These are phyloP conservation scores for Coprinopsis marcescibilis DNA, from an alignment of 768 basidiomycete species.

Conservation along the genomic window DNA sequence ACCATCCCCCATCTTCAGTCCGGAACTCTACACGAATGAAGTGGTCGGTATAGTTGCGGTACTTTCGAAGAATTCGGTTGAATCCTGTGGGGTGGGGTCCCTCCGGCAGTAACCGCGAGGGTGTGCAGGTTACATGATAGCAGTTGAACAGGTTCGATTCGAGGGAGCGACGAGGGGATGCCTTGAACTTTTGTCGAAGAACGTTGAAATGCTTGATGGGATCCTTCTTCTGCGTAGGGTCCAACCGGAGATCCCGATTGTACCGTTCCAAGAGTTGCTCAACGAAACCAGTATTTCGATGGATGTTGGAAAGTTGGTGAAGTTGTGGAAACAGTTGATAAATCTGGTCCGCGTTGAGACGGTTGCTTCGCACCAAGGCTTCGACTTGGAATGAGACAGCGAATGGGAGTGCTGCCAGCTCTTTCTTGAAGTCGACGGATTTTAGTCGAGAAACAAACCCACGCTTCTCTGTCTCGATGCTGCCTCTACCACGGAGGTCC, in stretches of 20 bases:
- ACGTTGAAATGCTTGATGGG: slow-evolving; percentile 35
- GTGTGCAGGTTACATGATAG: slow-evolving; percentile 70
- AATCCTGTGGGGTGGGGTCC: slow-evolving; percentile 72
- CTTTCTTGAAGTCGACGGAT: slow-evolving; percentile 36
- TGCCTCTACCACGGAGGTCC: slow-evolving; percentile 20
- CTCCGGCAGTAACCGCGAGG: slow-evolving; percentile 66
- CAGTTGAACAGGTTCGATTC: slow-evolving; percentile 45
- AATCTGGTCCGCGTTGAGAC: slow-evolving; percentile 57
- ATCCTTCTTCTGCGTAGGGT: slow-evolving; percentile 32
- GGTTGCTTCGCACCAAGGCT: slow-evolving; percentile 54
- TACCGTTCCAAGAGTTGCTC: slow-evolving; percentile 52
- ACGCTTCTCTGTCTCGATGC: slow-evolving; percentile 44
- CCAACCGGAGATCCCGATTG: slow-evolving; percentile 36
- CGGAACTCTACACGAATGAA: slow-evolving; percentile 83
- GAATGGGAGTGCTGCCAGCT: slow-evolving; percentile 60
- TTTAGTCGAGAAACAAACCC: slow-evolving; percentile 40
- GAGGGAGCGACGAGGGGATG: slow-evolving; percentile 15
- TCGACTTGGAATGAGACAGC: slow-evolving; percentile 73
- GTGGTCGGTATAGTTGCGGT: slow-evolving; percentile 49
- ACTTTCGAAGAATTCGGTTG: slow-evolving; percentile 73
- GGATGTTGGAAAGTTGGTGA: slow-evolving; percentile 28
- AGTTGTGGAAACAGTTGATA: slow-evolving; percentile 38
- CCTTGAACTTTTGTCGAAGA: slow-evolving; percentile 19
- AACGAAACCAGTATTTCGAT: slow-evolving; percentile 21
- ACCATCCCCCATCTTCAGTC: slow-evolving; percentile 73